Evolutionary conservation across 129 eudicot genomes (phyloP), one percentile per base, ranked within the genome.

Genomic region (Scalesia atractyloides): DNA sequence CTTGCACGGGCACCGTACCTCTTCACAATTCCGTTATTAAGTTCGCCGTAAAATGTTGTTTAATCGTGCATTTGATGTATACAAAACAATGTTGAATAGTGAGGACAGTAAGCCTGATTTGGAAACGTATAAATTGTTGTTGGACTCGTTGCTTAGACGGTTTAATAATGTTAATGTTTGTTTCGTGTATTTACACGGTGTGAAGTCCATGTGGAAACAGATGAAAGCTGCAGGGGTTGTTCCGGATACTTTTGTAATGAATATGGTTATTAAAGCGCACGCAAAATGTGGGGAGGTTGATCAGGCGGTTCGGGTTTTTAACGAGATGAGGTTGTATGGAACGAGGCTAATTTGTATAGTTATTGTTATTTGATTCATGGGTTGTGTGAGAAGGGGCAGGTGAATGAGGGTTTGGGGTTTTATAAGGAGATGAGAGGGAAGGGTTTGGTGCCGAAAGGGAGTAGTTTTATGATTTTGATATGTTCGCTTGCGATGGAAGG

Each of bases 361-460:
- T 94, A 84, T 60, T 85, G 97, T 76, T 90, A 87, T 82, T 22
- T 94, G 74, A 85, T 71, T 10, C 89, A 76, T 46, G 98, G 96
- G 22, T 64, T 86, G 68, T 94, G 98, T 79, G 98, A 94, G 86
- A 94, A 90, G 80, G 98, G 89, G 69, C 82, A 91, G 70, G 91
- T 87, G 69, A 77, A 64, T 73, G 85, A 76, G 62, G 98, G 93
- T 8, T 81, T 87, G 19, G 91, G 67, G 56, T 84, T 86, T 57
- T 94, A 70, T 51, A 78, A 69, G 81, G 96, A 94, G 83, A 90
- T 88, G 97, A 87, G 87, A 57, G 89, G 24, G 66, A 94, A 81
- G 73, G 85, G 51, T 2, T 64, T 94, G 82, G 91, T 86, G 77
- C 87, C 92, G 0, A 94, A 80, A 73, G 85, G 84, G 80, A 86